Evolutionary conservation across 176 grass and related monocot species (phyloP).

Genomic region (Oryza nivara): DNA sequence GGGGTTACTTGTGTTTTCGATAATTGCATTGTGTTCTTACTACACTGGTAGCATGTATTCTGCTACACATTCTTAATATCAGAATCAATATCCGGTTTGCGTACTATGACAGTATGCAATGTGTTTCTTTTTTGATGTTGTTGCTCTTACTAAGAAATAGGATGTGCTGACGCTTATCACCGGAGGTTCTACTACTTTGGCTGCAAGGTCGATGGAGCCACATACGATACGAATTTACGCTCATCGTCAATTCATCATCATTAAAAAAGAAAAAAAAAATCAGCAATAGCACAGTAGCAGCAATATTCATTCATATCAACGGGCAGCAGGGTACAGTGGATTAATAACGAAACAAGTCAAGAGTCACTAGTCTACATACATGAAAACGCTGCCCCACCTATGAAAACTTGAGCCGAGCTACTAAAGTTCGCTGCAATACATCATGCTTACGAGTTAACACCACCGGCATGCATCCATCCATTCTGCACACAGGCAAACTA

Average conservation of each 20-base stretch:
- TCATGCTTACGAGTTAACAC: constrained; percentile 1
- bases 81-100: neutral
- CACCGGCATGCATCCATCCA: neutral
- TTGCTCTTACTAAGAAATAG: too few relatives aligned
- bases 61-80: neutral
- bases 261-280: too few relatives aligned
- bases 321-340: neutral
- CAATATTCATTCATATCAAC: neutral
- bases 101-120: neutral
- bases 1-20: neutral
- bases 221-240: too few relatives aligned
- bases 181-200: too few relatives aligned
- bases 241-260: neutral
- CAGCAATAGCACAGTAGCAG: neutral
- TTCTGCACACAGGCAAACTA: constrained; percentile 1
- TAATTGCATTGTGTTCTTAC: neutral
- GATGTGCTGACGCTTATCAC: neutral
- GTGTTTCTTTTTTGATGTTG: neutral
- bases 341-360: neutral
- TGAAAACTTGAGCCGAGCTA: neutral
- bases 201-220: too few relatives aligned
- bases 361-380: neutral
- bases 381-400: neutral
- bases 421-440: constrained; percentile 7
- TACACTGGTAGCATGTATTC: neutral